Evolutionary conservation across 805 yeast species (phyloP).

Genomic region (Cyberlindnera suaveolens): DNA sequence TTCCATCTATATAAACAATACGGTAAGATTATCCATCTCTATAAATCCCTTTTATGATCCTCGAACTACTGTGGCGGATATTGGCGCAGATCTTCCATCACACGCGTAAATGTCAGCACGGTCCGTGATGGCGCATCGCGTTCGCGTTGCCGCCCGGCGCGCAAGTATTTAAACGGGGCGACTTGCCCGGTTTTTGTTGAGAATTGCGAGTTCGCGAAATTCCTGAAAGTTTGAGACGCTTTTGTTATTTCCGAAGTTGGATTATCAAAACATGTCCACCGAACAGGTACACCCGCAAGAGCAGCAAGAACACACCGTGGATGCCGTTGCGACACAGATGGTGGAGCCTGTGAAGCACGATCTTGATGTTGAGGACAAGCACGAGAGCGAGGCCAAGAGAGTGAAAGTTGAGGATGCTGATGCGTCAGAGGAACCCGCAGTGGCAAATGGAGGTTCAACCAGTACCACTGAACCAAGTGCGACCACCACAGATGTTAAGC

Average conservation of each 20-base stretch:
- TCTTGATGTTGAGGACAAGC: slow-evolving; percentile 3
- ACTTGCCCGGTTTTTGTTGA: slow-evolving; percentile 7
- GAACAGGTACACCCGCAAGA: neutral
- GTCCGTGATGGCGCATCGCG: neutral
- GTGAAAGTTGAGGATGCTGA: slow-evolving; percentile 4
- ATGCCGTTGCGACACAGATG: neutral
- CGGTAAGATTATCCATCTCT: no score
- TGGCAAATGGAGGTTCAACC: neutral
- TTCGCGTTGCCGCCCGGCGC: neutral
- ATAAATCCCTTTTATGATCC: no score
- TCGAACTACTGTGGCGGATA: no score
- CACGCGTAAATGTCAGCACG: slow-evolving; percentile 6
- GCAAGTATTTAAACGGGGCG: slow-evolving; percentile 14
- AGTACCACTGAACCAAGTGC: neutral
- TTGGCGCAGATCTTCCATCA: no score
- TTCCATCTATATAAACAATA: no score
- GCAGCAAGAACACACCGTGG: neutral
- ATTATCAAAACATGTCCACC: neutral
- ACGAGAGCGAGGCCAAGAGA: slow-evolving; percentile 6
- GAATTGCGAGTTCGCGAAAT: neutral
- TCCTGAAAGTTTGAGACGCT: slow-evolving; percentile 1
- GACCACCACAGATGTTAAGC: neutral
- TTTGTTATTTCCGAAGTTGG: slow-evolving; percentile 5
- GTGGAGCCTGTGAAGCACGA: slow-evolving; percentile 6
- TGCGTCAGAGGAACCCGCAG: neutral